phyloP scores from a whole-genome alignment of 768 basidiomycete species.

The Russula ochroleuca region DNA sequence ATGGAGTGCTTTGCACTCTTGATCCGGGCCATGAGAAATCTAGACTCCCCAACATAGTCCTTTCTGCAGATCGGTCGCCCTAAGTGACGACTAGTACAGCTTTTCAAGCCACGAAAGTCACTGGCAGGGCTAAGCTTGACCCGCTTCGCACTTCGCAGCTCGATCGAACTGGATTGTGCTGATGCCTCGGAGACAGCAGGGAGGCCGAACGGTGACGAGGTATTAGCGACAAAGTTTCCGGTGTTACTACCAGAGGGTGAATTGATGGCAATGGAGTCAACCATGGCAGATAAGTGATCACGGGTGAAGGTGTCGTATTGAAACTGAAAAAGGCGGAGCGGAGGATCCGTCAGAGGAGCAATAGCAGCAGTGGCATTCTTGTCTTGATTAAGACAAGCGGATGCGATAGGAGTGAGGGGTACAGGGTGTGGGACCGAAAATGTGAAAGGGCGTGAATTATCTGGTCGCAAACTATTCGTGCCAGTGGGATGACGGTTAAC shows the following conservation, averaged over 20 bases:
- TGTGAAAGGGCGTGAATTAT: constrained; percentile 63
- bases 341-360: constrained; percentile 58
- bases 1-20: constrained; percentile 74
- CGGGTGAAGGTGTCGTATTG: constrained; percentile 96
- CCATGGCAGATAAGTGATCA: constrained; percentile 88
- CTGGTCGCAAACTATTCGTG: constrained; percentile 43
- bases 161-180: constrained; percentile 41
- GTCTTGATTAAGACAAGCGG: constrained; percentile 64
- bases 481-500: constrained; percentile 49
- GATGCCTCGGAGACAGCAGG: constrained; percentile 48
- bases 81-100: constrained; percentile 45
- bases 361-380: constrained; percentile 36
- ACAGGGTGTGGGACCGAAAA: constrained; percentile 58
- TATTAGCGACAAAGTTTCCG: constrained; percentile 38
- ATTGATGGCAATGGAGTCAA: constrained; percentile 88
- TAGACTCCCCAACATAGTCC: constrained; percentile 77
- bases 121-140: constrained; percentile 69
- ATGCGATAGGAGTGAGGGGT: constrained; percentile 22
- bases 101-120: constrained; percentile 53
- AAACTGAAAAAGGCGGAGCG: constrained; percentile 83
- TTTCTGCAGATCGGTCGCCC: constrained; percentile 48
- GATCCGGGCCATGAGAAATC: constrained; percentile 74
- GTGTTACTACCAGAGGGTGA: constrained; percentile 56
- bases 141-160: constrained; percentile 72
- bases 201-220: constrained; percentile 45